A percentile compares a stretch with the other conserved stretches of the same genome.
Evolutionary conservation across 2,329 filamentous ascomycete genomes (phyloP).

Genomic region (Penicillium hesseltinei): DNA sequence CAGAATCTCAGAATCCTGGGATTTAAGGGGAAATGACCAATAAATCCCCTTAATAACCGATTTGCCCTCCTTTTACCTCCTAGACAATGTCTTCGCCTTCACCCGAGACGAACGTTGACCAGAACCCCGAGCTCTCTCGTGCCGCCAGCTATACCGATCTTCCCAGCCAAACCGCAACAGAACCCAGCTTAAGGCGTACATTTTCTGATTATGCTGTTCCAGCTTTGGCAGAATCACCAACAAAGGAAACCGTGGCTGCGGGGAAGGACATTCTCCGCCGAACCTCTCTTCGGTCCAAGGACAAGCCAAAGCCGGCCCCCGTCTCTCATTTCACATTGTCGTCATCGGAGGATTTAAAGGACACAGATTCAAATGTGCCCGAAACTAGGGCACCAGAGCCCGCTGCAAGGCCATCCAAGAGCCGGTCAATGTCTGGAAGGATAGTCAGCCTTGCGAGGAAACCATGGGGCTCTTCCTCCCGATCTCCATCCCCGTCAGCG

Average conservation of each 20-base stretch:
- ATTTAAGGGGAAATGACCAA: slow-evolving; percentile 32
- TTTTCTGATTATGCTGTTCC: slow-evolving; percentile 51
- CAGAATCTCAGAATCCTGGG: slow-evolving; percentile 19
- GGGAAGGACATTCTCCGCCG: slow-evolving; percentile 44
- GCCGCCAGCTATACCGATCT: slow-evolving; percentile 60
- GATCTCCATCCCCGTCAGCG: slow-evolving; percentile 48
- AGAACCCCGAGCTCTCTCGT: slow-evolving; percentile 44
- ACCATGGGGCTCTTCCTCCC: slow-evolving; percentile 49
- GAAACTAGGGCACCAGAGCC: slow-evolving; percentile 32
- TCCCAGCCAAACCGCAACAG: slow-evolving; percentile 39
- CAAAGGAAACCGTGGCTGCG: slow-evolving; percentile 39
- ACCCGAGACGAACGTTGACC: slow-evolving; percentile 27
- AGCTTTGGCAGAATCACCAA: slow-evolving; percentile 36
- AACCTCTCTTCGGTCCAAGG: slow-evolving; percentile 40
- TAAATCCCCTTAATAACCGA: slow-evolving; percentile 20
- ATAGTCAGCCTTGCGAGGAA: slow-evolving; percentile 52
- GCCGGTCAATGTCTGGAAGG: slow-evolving; percentile 50
- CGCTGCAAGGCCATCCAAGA: slow-evolving; percentile 40
- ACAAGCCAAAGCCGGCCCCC: slow-evolving; percentile 28
- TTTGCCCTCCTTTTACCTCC: slow-evolving; percentile 13
- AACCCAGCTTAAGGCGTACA: slow-evolving; percentile 46
- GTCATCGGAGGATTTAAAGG: slow-evolving; percentile 36
- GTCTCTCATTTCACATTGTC: slow-evolving; percentile 40
- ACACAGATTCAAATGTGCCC: slow-evolving; percentile 24
- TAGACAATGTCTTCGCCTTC: slow-evolving; percentile 37